Percentiles rank a stretch among this genome's conserved stretches.
Conservation (phyloP, 257 asterid species). For the Parsonsia alboflavescens region DNA sequence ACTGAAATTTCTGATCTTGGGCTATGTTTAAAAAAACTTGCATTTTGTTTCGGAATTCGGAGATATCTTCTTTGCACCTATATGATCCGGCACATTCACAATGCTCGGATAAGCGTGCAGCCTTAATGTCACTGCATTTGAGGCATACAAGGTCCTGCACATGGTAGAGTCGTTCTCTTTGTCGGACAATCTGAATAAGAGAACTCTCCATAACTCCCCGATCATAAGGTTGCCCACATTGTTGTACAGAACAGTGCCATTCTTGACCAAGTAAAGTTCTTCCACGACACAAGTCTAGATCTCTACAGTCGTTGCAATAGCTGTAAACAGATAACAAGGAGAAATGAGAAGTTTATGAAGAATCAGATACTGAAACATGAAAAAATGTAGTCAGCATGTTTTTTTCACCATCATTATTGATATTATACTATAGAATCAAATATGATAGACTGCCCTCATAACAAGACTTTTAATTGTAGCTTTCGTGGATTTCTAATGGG, state of each 20-base stretch:
- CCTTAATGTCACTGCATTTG: conserved; percentile 83
- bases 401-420: background rate
- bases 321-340: conserved; percentile 34
- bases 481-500: no score
- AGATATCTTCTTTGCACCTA: conserved; percentile 60
- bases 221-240: conserved; percentile 86
- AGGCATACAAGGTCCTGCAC: conserved; percentile 88
- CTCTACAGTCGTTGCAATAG: conserved; percentile 93
- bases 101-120: conserved; percentile 75
- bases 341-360: background rate
- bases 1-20: conserved; percentile 61
- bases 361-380: background rate
- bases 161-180: conserved; percentile 84
- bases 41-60: conserved; percentile 65
- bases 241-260: conserved; percentile 76
- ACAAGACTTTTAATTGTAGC: background rate
- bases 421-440: background rate
- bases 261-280: conserved; percentile 51
- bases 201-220: conserved; percentile 76
- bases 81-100: conserved; percentile 86
- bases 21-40: conserved; percentile 58
- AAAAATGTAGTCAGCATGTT: background rate
- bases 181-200: conserved; percentile 76
- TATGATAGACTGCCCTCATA: background rate
- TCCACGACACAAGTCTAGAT: conserved; percentile 76